Base-by-base conservation (phyloP, 169 alveolate species). In the Cardiosporidium cionae region DNA sequence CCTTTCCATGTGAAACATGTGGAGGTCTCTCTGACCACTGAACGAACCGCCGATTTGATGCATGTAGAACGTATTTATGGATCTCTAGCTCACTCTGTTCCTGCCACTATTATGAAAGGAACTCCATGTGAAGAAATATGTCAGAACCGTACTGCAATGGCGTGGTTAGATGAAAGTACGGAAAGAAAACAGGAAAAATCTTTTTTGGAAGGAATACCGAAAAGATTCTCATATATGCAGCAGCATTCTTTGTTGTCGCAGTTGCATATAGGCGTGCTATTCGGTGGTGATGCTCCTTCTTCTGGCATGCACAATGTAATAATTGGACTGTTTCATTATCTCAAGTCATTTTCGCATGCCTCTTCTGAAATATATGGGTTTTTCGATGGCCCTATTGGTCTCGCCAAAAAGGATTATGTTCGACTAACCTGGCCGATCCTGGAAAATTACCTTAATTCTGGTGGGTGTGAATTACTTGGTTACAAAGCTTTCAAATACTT, bases 271-370 rank as follows among this genome's bases (percentile, higher is more conserved):
- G 94, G 90, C 31, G 83, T 85, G 31, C 90, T 89, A 0, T 80
- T 90, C 2, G 95, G 95, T 32, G 95, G 95, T 27, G 81, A 85
- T 70, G 93, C 95, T 37, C 90, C 95, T 0, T 52, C 78, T 23
- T n/a, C 72, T 5, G 95, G 95, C 23, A 92, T 93, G 2, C 95
- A 91, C 77, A 91, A 91, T 72, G 95, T 91, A 9, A 85, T 91
- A 62, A 73, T 82, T 7, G 95, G 95, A 31, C 62, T 91, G 16
- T 87, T 65, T 70, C 93, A 89, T 35, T 87, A 82, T 70, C 82
- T 87, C 52, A 86, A 82, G 69, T 44, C 31, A 32, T 72, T 72
- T 52, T 34, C 78, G 70, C 78, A 80, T 69, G 85, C 86, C 35
- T 84, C 80, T 4, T 79, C 89, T 54, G 79, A 73, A 70, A 74